Base-by-base conservation (phyloP, 192 early-diverging fungal species). In the Obelidium mucronatum region DNA sequence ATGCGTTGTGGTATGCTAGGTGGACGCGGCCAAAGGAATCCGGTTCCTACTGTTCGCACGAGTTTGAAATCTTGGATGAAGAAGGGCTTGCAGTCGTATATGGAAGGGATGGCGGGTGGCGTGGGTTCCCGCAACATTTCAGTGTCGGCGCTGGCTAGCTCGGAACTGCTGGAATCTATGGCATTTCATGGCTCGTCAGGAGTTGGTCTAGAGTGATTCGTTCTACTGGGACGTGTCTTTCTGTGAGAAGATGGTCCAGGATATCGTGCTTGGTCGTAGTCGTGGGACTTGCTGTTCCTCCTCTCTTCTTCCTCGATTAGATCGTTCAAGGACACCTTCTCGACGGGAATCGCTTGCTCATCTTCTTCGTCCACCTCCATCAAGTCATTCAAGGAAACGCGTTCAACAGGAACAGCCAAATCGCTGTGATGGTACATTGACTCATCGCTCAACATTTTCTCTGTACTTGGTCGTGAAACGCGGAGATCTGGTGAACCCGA, bases 1-100 rank as follows among this genome's bases (percentile, higher is more conserved):
- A 92, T 52, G 81, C 73, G 59, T 84, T 80, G 37, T 92, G 90
- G 78, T 88, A 91, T 36, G 92, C 90, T 42, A 96, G 80, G 79
- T 94, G 93, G 42, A 96, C 94, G 17, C 94, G 89, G 36, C 94
- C 94, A 83, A 96, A 95, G 19, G 93, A 94, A 6, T n/a, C 94
- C 94, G 0, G 94, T 95, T 11, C 94, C 94, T 30, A 78, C 59
- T 22, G 77, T 78, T 44, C 71, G 71, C 8, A 78, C 30, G 69
- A 78, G 63, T 26, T 37, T 35, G 67, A 78, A 78, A 34, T 78
- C 77, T 40, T 5, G 13, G 54, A 78, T 70, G 61, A 24, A 22
- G 51, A 72, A 78, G 19, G 56, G 63, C 28, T 76, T 76, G 63
- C 51, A 13, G 55, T 73, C 70, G 40, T 31, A 28, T 24, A 71